Conservation (phyloP, 306 rosid genomes). For the Urtica urens region DNA sequence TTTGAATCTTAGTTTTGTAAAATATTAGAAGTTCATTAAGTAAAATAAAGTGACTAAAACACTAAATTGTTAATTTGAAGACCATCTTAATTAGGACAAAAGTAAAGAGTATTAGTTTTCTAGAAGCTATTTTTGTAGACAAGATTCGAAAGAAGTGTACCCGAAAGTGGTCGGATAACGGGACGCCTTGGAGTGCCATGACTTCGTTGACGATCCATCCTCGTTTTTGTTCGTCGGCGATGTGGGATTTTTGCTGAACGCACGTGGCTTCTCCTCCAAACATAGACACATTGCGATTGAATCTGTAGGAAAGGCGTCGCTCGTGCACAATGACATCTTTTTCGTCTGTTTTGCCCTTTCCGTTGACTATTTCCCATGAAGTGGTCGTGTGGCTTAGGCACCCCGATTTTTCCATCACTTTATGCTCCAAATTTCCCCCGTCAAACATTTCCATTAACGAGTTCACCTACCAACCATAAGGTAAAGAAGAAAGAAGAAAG, state of each 20-base stretch:
- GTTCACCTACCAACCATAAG: conserved; percentile 44
- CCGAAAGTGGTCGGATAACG: conserved; percentile 47
- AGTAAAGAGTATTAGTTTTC: too few species aligned
- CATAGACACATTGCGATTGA: conserved; percentile 35
- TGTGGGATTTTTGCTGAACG: conserved; percentile 44
- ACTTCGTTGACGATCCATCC: conserved; percentile 65
- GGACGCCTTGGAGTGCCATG: conserved; percentile 58
- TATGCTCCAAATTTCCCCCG: conserved; percentile 65
- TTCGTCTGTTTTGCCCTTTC: conserved; percentile 22
- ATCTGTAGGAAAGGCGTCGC: conserved; percentile 47
- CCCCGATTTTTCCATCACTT: conserved; percentile 50
- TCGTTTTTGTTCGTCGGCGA: conserved; percentile 20
- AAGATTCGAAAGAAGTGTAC: conserved; percentile 37
- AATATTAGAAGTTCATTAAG: too few species aligned
- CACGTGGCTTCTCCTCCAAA: conserved; percentile 59
- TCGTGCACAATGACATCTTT: conserved; percentile 25
- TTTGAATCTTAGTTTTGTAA: too few species aligned
- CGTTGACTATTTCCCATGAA: too few species aligned
- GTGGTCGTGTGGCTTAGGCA: conserved; percentile 48
- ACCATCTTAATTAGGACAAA: too few species aligned
- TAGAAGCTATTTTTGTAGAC: too few species aligned
- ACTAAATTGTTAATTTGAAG: too few species aligned
- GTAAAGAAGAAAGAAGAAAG: too few species aligned
- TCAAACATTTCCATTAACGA: conserved; percentile 47
- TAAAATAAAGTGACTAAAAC: too few species aligned